phyloP scores from a whole-genome alignment of 495 filamentous ascomycete species.

The Trichoderma gamsii region DNA sequence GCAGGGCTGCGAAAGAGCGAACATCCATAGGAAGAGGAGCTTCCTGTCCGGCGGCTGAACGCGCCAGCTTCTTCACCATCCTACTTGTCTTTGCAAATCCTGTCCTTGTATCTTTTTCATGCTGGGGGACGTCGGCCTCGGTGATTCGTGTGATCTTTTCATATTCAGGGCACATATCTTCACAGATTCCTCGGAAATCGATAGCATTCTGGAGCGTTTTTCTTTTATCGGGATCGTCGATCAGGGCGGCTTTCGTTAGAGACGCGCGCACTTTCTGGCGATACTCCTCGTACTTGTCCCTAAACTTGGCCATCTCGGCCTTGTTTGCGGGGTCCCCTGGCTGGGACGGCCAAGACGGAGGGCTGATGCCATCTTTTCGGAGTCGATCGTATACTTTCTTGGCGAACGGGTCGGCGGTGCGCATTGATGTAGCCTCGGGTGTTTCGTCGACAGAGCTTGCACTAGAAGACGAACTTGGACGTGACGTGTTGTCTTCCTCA shows the following conservation, averaged over 20 bases:
- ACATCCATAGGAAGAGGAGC: slow-evolving; percentile 89
- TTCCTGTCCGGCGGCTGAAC: slow-evolving; percentile 88
- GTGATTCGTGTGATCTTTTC: slow-evolving; percentile 77
- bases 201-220: slow-evolving; percentile 77
- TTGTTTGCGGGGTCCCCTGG: slow-evolving; percentile 36
- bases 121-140: slow-evolving; percentile 47
- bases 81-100: slow-evolving; percentile 31
- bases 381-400: slow-evolving; percentile 38
- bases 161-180: slow-evolving; percentile 90
- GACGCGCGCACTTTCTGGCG: slow-evolving; percentile 60
- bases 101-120: slow-evolving; percentile 45
- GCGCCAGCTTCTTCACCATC: slow-evolving; percentile 78
- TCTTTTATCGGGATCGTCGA: slow-evolving; percentile 85
- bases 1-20: slow-evolving; percentile 67
- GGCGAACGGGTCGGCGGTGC: slow-evolving; percentile 28
- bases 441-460: slow-evolving; percentile 12
- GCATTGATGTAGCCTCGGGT: neutral
- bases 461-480: slow-evolving; percentile 11
- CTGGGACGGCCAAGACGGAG: slow-evolving; percentile 39
- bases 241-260: slow-evolving; percentile 66
- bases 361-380: slow-evolving; percentile 35
- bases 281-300: slow-evolving; percentile 52
- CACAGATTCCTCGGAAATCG: slow-evolving; percentile 79
- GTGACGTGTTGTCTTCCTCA: slow-evolving; percentile 8
- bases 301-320: slow-evolving; percentile 38